Conservation (phyloP, 257 asterid species). For the Solanum ahanhuiri region DNA sequence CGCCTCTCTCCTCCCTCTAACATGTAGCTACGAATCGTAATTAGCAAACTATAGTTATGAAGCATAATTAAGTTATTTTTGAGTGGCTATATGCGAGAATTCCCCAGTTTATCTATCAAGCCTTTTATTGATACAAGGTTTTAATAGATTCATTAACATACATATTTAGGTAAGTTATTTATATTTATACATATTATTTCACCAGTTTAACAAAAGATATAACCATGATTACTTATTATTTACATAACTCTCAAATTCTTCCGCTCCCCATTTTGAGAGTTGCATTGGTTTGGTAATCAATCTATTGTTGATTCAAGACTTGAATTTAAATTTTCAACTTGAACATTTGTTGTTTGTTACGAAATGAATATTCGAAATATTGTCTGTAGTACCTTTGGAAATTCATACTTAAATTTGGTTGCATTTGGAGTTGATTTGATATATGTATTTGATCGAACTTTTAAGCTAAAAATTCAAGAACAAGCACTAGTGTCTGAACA, state of each 20-base stretch:
- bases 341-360: not conserved
- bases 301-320: not conserved
- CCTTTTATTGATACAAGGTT: too few relatives aligned
- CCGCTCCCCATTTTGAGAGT: not conserved
- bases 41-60: too few relatives aligned
- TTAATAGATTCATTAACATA: not conserved
- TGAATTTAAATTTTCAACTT: not conserved
- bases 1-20: too few relatives aligned
- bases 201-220: not conserved
- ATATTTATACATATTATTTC: not conserved
- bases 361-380: not conserved
- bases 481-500: not conserved
- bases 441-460: not conserved
- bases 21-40: too few relatives aligned
- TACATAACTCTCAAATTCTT: not conserved
- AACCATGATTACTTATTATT: too few relatives aligned
- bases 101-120: too few relatives aligned
- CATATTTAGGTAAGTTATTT: not conserved
- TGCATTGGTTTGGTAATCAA: not conserved
- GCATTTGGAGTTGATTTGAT: not conserved
- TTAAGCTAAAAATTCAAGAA: not conserved
- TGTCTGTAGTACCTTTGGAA: not conserved
- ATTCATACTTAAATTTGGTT: not conserved
- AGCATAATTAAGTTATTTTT: too few relatives aligned
- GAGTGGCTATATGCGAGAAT: too few relatives aligned